These are phyloP conservation scores for Aureobasidium namibiae DNA, from an alignment of 2,329 filamentous ascomycete genomes.

Conservation along the genomic window DNA sequence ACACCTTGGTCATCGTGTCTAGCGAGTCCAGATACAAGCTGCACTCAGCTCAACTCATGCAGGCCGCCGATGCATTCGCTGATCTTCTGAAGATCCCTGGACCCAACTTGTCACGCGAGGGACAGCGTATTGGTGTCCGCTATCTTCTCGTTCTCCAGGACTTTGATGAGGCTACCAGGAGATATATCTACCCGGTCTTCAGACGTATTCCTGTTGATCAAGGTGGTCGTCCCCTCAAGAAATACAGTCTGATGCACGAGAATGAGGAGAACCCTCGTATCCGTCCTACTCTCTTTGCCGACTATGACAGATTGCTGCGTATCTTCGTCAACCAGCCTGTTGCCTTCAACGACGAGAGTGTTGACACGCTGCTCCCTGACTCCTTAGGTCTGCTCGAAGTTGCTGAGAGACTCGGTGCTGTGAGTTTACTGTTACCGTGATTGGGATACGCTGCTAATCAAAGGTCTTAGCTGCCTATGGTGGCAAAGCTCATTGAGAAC, in stretches of 20 bases:
- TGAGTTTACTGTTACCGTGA: slow-evolving; percentile 15
- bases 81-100: not conserved
- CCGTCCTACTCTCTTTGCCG: slow-evolving; percentile 18
- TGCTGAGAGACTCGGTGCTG: slow-evolving; percentile 39
- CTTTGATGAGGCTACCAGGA: slow-evolving; percentile 11
- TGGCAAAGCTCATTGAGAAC: slow-evolving; percentile 40
- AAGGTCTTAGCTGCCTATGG: slow-evolving; percentile 22
- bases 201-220: slow-evolving; percentile 16
- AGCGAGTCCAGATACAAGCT: slow-evolving; percentile 30
- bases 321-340: slow-evolving; percentile 39
- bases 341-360: slow-evolving; percentile 31
- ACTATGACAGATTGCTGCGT: slow-evolving; percentile 38
- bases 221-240: slow-evolving; percentile 14
- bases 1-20: slow-evolving; percentile 32
- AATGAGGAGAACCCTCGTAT: not conserved
- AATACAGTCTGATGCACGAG: not conserved
- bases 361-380: slow-evolving; percentile 32
- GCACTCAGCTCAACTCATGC: slow-evolving; percentile 29
- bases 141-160: slow-evolving; percentile 20
- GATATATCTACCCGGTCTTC: slow-evolving; percentile 10
- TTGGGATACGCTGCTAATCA: not conserved
- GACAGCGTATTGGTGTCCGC: slow-evolving; percentile 16
- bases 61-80: slow-evolving; percentile 9
- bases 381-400: slow-evolving; percentile 36
- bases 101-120: not conserved